Percentiles rank a stretch among this genome's conserved stretches.
Conservation (phyloP, 2,329 filamentous ascomycete genomes). For the Colletotrichum falcatum region DNA sequence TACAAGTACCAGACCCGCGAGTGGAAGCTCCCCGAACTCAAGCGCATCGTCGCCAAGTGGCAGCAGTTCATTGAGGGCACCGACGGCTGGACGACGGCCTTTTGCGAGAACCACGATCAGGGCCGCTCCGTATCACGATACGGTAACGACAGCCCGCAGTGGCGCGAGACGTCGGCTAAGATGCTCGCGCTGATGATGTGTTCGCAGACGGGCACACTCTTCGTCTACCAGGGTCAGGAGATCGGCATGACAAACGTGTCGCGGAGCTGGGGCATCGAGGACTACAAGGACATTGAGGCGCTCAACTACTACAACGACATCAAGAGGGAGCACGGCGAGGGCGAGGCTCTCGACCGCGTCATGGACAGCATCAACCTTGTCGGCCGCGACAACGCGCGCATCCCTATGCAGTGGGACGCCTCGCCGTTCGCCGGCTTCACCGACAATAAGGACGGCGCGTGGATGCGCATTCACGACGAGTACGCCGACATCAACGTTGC, state of each 20-base stretch:
- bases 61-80: slow-evolving; percentile 64
- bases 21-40: slow-evolving; percentile 62
- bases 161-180: slow-evolving; percentile 61
- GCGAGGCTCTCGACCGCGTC: slow-evolving; percentile 55
- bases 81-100: slow-evolving; percentile 69
- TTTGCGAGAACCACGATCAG: slow-evolving; percentile 73
- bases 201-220: slow-evolving; percentile 63
- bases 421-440: slow-evolving; percentile 72
- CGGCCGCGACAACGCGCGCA: slow-evolving; percentile 74
- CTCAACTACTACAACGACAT: slow-evolving; percentile 60
- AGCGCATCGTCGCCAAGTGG: slow-evolving; percentile 60
- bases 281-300: slow-evolving; percentile 63
- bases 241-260: slow-evolving; percentile 68
- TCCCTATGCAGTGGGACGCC: slow-evolving; percentile 75
- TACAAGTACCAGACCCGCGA: slow-evolving; percentile 62
- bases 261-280: slow-evolving; percentile 58
- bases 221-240: slow-evolving; percentile 69
- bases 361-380: slow-evolving; percentile 67
- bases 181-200: slow-evolving; percentile 62
- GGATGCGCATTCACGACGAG: slow-evolving; percentile 73
- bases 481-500: slow-evolving; percentile 68
- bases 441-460: slow-evolving; percentile 51
- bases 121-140: slow-evolving; percentile 67
- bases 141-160: slow-evolving; percentile 56
- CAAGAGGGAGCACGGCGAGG: slow-evolving; percentile 62